Evolutionary conservation across 164 flowering plant species (phyloP).

Genomic region (Kalanchoe fedtschenkoi): DNA sequence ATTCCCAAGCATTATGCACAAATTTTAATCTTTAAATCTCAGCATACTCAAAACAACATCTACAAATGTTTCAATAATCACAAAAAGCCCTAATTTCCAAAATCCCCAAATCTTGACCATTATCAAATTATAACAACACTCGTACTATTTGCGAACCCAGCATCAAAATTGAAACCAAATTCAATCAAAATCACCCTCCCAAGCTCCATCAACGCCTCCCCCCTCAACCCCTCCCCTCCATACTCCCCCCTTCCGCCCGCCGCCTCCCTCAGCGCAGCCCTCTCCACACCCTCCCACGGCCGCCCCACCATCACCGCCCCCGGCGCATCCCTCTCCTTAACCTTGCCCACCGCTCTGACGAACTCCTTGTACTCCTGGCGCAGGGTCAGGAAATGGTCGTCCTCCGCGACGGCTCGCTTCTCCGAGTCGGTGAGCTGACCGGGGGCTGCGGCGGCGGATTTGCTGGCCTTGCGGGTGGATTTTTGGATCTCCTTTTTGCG

Average conservation of each 20-base stretch:
- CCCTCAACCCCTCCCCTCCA: slow-evolving; percentile 38
- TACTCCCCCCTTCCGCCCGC: slow-evolving; percentile 30
- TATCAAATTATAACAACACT: too few species aligned
- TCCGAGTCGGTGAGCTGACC: slow-evolving; percentile 35
- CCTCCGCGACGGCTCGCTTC: slow-evolving; percentile 33
- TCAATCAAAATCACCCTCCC: too few species aligned
- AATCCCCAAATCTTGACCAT: too few species aligned
- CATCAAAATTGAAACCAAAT: too few species aligned
- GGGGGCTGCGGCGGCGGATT: slow-evolving; percentile 15
- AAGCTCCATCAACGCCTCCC: slow-evolving; percentile 55
- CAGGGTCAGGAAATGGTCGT: slow-evolving; percentile 35
- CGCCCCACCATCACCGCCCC: slow-evolving; percentile 36
- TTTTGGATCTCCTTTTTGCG: slow-evolving; percentile 77
- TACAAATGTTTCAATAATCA: too few species aligned
- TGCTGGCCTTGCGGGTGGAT: slow-evolving; percentile 36
- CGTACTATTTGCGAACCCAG: too few species aligned
- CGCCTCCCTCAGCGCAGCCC: slow-evolving; percentile 31
- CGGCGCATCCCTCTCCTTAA: neutral
- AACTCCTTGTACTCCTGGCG: slow-evolving; percentile 46
- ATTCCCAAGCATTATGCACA: too few species aligned
- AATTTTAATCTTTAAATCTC: too few species aligned
- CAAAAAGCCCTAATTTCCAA: too few species aligned
- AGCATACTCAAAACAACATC: too few species aligned
- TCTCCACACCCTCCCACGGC: slow-evolving; percentile 78
- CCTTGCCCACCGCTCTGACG: slow-evolving; percentile 20